Base-by-base conservation (phyloP, 768 basidiomycete species). In the Phallus indusiatus region DNA sequence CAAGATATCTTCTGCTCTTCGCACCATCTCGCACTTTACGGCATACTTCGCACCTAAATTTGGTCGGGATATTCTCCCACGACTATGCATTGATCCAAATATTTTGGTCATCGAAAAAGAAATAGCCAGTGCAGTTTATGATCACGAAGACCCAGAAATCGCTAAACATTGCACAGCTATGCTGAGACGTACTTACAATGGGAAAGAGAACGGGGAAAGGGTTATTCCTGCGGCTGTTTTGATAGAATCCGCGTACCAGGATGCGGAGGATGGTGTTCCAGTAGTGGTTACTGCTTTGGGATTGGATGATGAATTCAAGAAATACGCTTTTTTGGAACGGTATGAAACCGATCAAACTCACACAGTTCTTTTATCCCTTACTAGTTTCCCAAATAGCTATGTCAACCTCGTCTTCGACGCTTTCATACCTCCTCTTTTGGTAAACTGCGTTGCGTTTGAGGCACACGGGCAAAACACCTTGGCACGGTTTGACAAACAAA, bases 381-480 rank as follows among this genome's bases (percentile, higher is more conserved):
- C 18, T 16, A 51, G 16, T 47, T 48, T 21, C 9, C 35, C 62
- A 16, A 5, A 10, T 57, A 81, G 81, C 53, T 83, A 82, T 59
- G 70, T 81, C 51, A 70, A 74, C 24, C 67, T 80, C n/a, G 75
- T 78, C 5, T 77, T 80, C 53, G 71, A 74, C 34, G 81, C 80
- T 1, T 68, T 83, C 17, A 68, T 82, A 56, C 81, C 82, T 11
- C 74, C 80, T 5, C 66, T 81, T 42, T 67, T 83, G 14, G 58
- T 76, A 47, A 80, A 83, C 53, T 81, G 81, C 4, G 77, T 82
- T n/a, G 77, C 78, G 7, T 81, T 83, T 54, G 82, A 83, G 68
- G 82, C 80, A 10, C 82, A 83, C 65, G 79, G 81, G 1, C 82
- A 83, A 61, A 83, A 82, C 64, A 72, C 78, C 17, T 74, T 81